Base-by-base conservation (phyloP, 331 rosid species). In the Malus hybrid region DNA sequence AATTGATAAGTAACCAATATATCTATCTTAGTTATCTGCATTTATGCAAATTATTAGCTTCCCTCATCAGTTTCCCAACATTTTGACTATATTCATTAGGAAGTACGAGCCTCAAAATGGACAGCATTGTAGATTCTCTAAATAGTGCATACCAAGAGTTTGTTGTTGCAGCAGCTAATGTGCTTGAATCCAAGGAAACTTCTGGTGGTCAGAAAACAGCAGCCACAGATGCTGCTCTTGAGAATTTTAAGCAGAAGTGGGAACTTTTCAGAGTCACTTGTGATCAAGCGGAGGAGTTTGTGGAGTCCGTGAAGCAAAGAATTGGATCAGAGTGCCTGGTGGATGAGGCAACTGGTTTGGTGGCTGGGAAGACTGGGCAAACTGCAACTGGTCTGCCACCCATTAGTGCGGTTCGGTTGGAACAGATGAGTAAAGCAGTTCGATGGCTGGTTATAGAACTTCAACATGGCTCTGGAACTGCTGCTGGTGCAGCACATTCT, bases 401-500 rank as follows among this genome's bases (percentile, higher is more conserved):
- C 42, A 89, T 93, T 74, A 91, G 91, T 39, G 97, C 97, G 2
- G 90, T 90, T 77, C 90, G 92, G 71, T 77, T 93, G 84, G 98
- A 93, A 76, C 98, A 93, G 79, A 89, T 90, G 96, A 93, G 97
- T 74, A 90, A 93, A 80, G 93, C 96, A n/a, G 97, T 90, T 14
- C 76, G 97, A 65, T 90, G 90, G 90, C 93, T 90, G 46, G 96
- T 93, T 50, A 86, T 90, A 74, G 96, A 91, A 83, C 85, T 90
- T 81, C 93, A 93, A 82, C 88, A 90, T 70, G 93, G 93, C 60
- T 90, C 92, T 73, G 97, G 92, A 83, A 65, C 87, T 67, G 76
- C 85, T 75, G 75, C 93, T 73, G 85, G 69, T 84, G 77, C 93
- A 18, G 85, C 90, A 16, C 87, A 85, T 80, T 79, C 91, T 66